Percentiles rank a stretch among this genome's conserved stretches.
Conservation (phyloP, 257 asterid genomes). For the Solanum bulbocastanum region DNA sequence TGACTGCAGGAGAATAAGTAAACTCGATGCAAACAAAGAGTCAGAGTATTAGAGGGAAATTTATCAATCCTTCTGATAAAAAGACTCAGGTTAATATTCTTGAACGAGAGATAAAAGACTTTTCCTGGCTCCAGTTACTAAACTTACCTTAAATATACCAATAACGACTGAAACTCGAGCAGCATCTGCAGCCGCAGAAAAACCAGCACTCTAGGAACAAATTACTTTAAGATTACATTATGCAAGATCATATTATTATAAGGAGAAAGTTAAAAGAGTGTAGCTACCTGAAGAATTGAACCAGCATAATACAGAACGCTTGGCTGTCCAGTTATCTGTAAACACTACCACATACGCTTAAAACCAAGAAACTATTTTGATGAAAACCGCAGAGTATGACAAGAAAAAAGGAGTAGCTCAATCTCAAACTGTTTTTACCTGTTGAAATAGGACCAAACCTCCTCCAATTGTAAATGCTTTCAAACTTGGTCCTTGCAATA, state of each 20-base stretch:
- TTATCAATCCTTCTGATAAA: neutral
- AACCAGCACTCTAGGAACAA: slow-evolving; percentile 73
- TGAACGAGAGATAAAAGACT: neutral
- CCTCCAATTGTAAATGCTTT: slow-evolving; percentile 95
- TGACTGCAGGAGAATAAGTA: slow-evolving; percentile 35
- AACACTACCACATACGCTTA: slow-evolving; percentile 5
- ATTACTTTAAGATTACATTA: neutral
- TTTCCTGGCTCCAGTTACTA: neutral
- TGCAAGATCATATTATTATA: neutral
- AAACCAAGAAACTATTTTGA: neutral
- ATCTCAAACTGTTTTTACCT: slow-evolving; percentile 36
- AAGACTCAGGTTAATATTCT: neutral
- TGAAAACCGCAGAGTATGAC: neutral
- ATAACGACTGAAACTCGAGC: slow-evolving; percentile 78
- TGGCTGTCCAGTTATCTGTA: slow-evolving; percentile 95
- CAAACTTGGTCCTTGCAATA: slow-evolving; percentile 80
- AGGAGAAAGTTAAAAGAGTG: neutral
- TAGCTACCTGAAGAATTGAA: slow-evolving; percentile 82
- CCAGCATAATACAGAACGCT: slow-evolving; percentile 96
- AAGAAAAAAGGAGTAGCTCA: neutral
- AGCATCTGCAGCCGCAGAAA: slow-evolving; percentile 96
- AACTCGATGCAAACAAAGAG: neutral
- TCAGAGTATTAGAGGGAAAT: neutral
- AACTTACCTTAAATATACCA: slow-evolving; percentile 83
- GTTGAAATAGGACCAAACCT: slow-evolving; percentile 95